Evolutionary conservation across 2,329 filamentous ascomycete species (phyloP).

Genomic region (Clarireedia paspali): DNA sequence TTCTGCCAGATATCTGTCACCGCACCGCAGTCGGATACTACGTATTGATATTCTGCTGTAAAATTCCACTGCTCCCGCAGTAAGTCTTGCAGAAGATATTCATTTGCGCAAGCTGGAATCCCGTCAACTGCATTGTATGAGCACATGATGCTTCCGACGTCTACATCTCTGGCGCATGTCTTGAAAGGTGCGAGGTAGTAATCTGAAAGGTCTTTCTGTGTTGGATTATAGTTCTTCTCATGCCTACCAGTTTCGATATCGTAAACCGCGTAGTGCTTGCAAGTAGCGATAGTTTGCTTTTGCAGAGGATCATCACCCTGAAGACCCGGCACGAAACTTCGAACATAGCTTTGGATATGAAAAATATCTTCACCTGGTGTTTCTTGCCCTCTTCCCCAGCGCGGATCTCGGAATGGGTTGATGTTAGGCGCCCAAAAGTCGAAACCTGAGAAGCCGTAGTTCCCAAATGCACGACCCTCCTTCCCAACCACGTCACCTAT

Average conservation of each 20-base stretch:
- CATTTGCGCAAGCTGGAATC: conserved; percentile 54
- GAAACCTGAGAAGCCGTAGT: conserved; percentile 45
- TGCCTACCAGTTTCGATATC: conserved; percentile 41
- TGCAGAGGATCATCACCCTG: conserved; percentile 35
- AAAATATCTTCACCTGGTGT: conserved; percentile 51
- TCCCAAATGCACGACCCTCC: conserved; percentile 59
- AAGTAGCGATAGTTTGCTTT: conserved; percentile 38
- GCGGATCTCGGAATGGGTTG: conserved; percentile 55
- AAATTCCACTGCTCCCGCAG: conserved; percentile 60
- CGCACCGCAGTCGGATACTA: conserved; percentile 43
- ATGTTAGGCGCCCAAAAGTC: conserved; percentile 63
- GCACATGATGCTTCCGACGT: conserved; percentile 53
- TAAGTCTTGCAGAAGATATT: conserved; percentile 54
- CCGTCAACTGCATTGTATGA: conserved; percentile 60
- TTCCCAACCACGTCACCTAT: conserved; percentile 43
- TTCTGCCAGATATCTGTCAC: conserved; percentile 43
- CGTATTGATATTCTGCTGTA: conserved; percentile 51
- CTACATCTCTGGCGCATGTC: conserved; percentile 50
- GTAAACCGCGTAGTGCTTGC: conserved; percentile 53
- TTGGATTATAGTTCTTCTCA: conserved; percentile 47
- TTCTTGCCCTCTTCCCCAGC: conserved; percentile 55
- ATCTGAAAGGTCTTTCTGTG: conserved; percentile 55
- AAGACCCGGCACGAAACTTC: conserved; percentile 45
- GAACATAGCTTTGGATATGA: conserved; percentile 42
- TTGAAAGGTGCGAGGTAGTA: conserved; percentile 63